Evolutionary conservation across 495 filamentous ascomycete genomes (phyloP), one percentile per base, ranked within the genome.

Genomic region (Neurospora hispaniola): DNA sequence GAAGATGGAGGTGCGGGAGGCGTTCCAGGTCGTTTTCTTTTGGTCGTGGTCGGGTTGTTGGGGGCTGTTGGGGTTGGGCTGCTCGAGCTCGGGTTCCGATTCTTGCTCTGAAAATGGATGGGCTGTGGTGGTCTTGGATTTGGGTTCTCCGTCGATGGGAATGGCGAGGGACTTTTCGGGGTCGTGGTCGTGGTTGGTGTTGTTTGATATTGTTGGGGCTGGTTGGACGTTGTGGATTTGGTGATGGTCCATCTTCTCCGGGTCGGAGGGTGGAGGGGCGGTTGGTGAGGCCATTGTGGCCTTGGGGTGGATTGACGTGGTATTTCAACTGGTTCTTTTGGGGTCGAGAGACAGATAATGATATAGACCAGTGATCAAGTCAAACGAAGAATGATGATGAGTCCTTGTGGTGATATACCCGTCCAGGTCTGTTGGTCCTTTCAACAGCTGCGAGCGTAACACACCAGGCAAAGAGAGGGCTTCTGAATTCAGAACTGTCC

Each of bases 1-100:
- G 74, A 82, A 89, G 14, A 90, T 83, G 81, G 94, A 96, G 23
- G 84, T 83, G 12, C 84, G 80, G 3, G 92, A 87, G 39, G 86
- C 77, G 76, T 97, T 96, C 94, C 94, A 96, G 54, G 54, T 66
- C 9, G 54, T 35, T 38, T 66, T 66, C 2, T 18, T 66, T 27
- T 27, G 23, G 54, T 66, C 54, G 54, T 59, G 48, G 48, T 59
- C 48, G 14, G 54, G 54, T 18, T 16, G 54, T 62, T 62, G 54
- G 20, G 27, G 48, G 20, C 1, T 54, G 46, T 41, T 40, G 7
- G 38, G 38, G 38, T 12, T 23, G 20, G 48, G 48, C 23, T 59
- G 48, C 20, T 54, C 46, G 46, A 54, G 46, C 44, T 48, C 43
- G 6, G 43, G 18, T 46, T 46, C 46, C 4, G 41, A 14, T 44